Percentiles rank a stretch among this genome's conserved stretches.
Evolutionary conservation across 257 asterid species (phyloP).

Genomic region (Jasminum sambac): DNA sequence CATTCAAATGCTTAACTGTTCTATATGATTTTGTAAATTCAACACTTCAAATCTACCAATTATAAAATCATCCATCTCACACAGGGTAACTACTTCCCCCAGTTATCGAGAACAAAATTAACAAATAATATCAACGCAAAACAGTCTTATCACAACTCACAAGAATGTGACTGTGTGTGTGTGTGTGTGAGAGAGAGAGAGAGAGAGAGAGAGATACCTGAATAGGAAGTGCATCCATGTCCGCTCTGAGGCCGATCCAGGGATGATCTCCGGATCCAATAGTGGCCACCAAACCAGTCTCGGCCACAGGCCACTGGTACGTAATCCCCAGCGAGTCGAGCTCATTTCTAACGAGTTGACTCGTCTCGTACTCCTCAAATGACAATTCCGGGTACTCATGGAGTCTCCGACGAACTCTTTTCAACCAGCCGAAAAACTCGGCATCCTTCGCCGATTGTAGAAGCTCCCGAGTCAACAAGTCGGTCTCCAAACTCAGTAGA

Average conservation of each 20-base stretch:
- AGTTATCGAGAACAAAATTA: background rate
- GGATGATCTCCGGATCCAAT: conserved; percentile 76
- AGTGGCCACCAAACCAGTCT: conserved; percentile 76
- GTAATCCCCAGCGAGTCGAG: conserved; percentile 67
- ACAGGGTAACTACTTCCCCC: background rate
- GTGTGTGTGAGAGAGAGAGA: background rate
- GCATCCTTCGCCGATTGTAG: conserved; percentile 62
- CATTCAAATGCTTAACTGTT: background rate
- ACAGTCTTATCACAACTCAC: background rate
- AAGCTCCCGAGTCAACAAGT: conserved; percentile 38
- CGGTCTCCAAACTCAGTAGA: conserved; percentile 34
- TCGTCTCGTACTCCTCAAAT: conserved; percentile 69
- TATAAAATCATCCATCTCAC: background rate
- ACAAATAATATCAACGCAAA: background rate
- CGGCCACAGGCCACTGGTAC: conserved; percentile 75
- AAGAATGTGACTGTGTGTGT: too few relatives aligned
- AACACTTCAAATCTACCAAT: background rate
- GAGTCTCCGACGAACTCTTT: conserved; percentile 61
- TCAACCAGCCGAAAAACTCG: conserved; percentile 67
- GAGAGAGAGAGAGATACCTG: conserved; percentile 43
- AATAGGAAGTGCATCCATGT: conserved; percentile 94
- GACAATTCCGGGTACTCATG: conserved; percentile 81
- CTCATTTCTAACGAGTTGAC: conserved; percentile 70
- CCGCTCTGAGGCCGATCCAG: conserved; percentile 78
- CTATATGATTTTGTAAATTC: background rate